Percentiles rank a stretch among this genome's conserved stretches.
Conservation (phyloP, 768 basidiomycete genomes). For the Rhizopogon roseolus region DNA sequence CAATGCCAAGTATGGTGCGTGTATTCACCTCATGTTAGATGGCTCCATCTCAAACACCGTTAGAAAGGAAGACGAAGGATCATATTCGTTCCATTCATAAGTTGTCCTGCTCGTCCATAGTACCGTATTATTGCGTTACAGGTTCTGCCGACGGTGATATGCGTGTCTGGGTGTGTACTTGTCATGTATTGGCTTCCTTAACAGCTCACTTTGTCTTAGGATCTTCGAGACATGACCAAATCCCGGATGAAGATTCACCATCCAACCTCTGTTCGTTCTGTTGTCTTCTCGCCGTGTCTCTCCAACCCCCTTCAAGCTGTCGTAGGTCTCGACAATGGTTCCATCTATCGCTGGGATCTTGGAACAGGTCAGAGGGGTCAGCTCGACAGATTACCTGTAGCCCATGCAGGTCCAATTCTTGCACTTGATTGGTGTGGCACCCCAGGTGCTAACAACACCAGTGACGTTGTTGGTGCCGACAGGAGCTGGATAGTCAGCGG, state of each 20-base stretch:
- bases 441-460: constrained; percentile 13
- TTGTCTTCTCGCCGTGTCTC: constrained; percentile 64
- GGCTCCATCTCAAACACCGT: constrained; percentile 8
- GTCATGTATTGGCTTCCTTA: not conserved
- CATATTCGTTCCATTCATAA: constrained; percentile 71
- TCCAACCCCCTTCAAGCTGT: constrained; percentile 66
- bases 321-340: constrained; percentile 66
- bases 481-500: constrained; percentile 77
- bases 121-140: constrained; percentile 70
- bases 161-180: constrained; percentile 65
- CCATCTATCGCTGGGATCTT: constrained; percentile 75
- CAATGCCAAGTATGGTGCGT: constrained; percentile 64
- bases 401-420: constrained; percentile 69
- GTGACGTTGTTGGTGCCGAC: constrained; percentile 12
- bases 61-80: constrained; percentile 63
- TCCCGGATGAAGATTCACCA: constrained; percentile 70
- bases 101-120: constrained; percentile 60
- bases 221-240: constrained; percentile 65
- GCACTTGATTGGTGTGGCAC: constrained; percentile 66
- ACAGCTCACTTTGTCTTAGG: constrained; percentile 34
- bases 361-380: constrained; percentile 72
- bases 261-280: constrained; percentile 60
- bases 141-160: constrained; percentile 79
- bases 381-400: constrained; percentile 67
- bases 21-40: not conserved